A percentile compares a stretch with the other conserved stretches of the same genome.
Evolutionary conservation across 2,329 filamentous ascomycete species (phyloP).

Genomic region (Calonectria henricotiae): DNA sequence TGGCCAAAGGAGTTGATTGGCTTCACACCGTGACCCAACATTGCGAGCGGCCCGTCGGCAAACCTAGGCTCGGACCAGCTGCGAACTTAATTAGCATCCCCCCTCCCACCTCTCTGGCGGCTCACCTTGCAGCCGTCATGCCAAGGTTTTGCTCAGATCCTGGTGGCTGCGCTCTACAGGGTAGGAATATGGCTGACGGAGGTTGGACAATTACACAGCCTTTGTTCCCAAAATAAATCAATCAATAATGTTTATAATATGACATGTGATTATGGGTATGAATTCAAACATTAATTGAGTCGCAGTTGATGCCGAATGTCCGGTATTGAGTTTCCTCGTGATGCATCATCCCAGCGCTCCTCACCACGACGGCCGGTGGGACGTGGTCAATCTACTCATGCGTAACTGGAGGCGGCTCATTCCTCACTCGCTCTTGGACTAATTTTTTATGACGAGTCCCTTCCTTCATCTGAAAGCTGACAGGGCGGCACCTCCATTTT

Average conservation of each 20-base stretch:
- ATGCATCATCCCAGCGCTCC: background rate
- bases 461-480: too few species aligned
- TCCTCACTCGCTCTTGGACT: too few species aligned
- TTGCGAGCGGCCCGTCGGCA: too few species aligned
- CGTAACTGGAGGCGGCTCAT: too few species aligned
- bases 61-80: background rate
- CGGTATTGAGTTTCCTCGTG: background rate
- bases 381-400: background rate
- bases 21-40: too few species aligned
- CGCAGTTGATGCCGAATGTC: background rate
- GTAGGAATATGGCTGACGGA: background rate
- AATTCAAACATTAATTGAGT: too few species aligned
- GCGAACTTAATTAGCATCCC: background rate
- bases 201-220: background rate
- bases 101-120: too few species aligned
- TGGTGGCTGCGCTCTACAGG: background rate
- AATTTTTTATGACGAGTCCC: too few species aligned
- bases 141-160: background rate
- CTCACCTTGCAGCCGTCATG: too few species aligned
- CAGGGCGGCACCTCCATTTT: too few species aligned
- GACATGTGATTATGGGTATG: background rate
- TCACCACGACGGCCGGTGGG: background rate
- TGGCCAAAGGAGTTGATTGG: conserved; percentile 26
- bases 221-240: background rate
- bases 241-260: background rate